A percentile compares a stretch with the other conserved stretches of the same genome.
These are phyloP conservation scores for Termitomyces titanicus DNA, from an alignment of 768 basidiomycete genomes.

Conservation along the genomic window DNA sequence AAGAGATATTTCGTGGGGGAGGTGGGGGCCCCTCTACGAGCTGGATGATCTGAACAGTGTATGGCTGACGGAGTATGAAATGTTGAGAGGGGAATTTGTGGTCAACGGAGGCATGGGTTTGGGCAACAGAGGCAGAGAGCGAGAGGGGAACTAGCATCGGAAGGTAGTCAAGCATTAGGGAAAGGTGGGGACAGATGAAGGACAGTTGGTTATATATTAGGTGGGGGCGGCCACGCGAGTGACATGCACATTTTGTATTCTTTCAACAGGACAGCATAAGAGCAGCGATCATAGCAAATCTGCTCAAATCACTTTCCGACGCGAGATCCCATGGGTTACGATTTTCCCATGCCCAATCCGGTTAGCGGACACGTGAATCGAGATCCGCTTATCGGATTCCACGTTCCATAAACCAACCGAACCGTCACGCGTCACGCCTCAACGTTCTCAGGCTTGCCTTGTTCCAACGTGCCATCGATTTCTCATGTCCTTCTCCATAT, in stretches of 20 bases:
- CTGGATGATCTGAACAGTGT: slow-evolving; percentile 64
- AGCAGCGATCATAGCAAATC: slow-evolving; percentile 18
- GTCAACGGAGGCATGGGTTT: slow-evolving; percentile 21
- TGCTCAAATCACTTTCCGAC: slow-evolving; percentile 9
- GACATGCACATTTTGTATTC: slow-evolving; percentile 24
- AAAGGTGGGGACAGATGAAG: slow-evolving; percentile 16
- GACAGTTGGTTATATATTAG: slow-evolving; percentile 17
- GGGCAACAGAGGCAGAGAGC: slow-evolving; percentile 16
- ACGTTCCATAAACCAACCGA: slow-evolving; percentile 12
- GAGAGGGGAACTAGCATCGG: slow-evolving; percentile 17
- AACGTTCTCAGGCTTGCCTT: slow-evolving; percentile 20
- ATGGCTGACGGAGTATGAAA: slow-evolving; percentile 45
- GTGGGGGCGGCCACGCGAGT: slow-evolving; percentile 18
- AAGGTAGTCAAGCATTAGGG: slow-evolving; percentile 24
- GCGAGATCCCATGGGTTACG: slow-evolving; percentile 22
- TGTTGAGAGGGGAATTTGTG: slow-evolving; percentile 35
- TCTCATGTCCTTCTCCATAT: slow-evolving; percentile 18
- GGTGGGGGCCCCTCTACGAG: slow-evolving; percentile 68
- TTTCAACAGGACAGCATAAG: slow-evolving; percentile 19
- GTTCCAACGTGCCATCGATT: slow-evolving; percentile 14
- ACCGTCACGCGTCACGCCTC: slow-evolving; percentile 13
- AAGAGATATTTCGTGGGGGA: slow-evolving; percentile 42
- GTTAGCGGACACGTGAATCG: slow-evolving; percentile 22
- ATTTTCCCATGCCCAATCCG: slow-evolving; percentile 27
- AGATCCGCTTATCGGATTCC: slow-evolving; percentile 25